Base-by-base conservation (phyloP, 495 filamentous ascomycete species). In the Hypoxylon cercidicola region DNA sequence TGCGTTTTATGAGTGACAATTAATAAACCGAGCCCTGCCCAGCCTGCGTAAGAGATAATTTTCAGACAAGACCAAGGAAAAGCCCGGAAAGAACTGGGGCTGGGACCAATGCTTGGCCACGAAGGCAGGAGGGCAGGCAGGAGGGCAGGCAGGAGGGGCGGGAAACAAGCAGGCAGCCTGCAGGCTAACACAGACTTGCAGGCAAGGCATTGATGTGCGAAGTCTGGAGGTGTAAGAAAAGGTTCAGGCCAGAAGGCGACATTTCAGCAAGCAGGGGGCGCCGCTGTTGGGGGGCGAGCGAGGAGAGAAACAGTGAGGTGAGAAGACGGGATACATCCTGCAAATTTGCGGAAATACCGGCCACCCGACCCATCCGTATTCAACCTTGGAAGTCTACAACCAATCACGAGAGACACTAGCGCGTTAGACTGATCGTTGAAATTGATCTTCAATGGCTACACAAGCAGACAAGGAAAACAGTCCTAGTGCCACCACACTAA, bases 341-440 rank as follows among this genome's bases (percentile, higher is more conserved):
- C 71, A 72, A 68, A 67, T 67, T 72, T 73, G 71, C 69, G 71
- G 71, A 68, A 74, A 70, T 74, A 74, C 63, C 71, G 71, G 69
- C 69, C 71, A 67, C 58, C 59, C 58, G 62, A 66, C 67, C 67
- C 67, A 70, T 69, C 67, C 59, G 55, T 70, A 70, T 64, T 40
- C 49, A 60, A n/a, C n/a, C n/a, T n/a, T n/a, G n/a, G n/a, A n/a
- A 47, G 16, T 55, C 16, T 40, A 30, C 46, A 53, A 16, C 65
- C 65, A 68, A 68, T 68, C 44, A 60, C 13, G 30, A 0, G 20
- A 0, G 13, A 18, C 23, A 23, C 11, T 16, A n/a, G 49, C 55
- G 46, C 15, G 60, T 60, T 68, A 68, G 60, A 64, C 65, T 64
- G 60, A 68, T 63, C 55, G 60, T 50, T 41, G 62, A 68, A 68